These are phyloP conservation scores for Penstemon barbatus DNA, from an alignment of 257 asterid genomes.

Conservation along the genomic window DNA sequence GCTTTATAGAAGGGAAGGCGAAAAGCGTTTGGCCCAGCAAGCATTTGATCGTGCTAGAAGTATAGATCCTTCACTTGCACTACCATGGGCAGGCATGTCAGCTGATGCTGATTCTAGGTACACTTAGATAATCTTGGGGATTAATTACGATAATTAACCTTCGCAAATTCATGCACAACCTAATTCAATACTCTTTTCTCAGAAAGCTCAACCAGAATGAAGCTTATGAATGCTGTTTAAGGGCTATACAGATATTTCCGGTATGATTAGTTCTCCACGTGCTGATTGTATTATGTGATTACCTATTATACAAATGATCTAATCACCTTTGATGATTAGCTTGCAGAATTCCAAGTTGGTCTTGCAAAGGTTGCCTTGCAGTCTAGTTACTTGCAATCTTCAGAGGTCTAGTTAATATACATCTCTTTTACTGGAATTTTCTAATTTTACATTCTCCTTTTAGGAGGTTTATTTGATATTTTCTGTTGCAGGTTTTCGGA, in stretches of 20 bases:
- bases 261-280: constrained; percentile 44
- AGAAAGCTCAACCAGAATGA: constrained; percentile 79
- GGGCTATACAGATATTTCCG: constrained; percentile 78
- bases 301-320: constrained; percentile 5
- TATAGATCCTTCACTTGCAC: constrained; percentile 93
- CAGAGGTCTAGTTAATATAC: constrained; percentile 57
- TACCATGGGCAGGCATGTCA: constrained; percentile 99
- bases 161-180: constrained; percentile 16
- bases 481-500: constrained; percentile 67
- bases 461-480: constrained; percentile 3
- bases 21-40: constrained; percentile 77
- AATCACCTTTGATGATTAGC: constrained; percentile 48
- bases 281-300: constrained; percentile 26
- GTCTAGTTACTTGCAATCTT: constrained; percentile 62
- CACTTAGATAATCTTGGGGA: constrained; percentile 24
- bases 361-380: constrained; percentile 80
- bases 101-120: constrained; percentile 92
- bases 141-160: constrained; percentile 8
- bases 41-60: constrained; percentile 98
- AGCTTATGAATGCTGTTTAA: constrained; percentile 94
- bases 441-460: constrained; percentile 1
- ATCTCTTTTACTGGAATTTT: constrained; percentile 24
- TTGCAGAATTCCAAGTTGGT: constrained; percentile 93
- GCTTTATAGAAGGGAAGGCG: constrained; percentile 77
- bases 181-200: constrained; percentile 28